Evolutionary conservation across 75 land plant genomes (phyloP).

Genomic region (Picea glauca): DNA sequence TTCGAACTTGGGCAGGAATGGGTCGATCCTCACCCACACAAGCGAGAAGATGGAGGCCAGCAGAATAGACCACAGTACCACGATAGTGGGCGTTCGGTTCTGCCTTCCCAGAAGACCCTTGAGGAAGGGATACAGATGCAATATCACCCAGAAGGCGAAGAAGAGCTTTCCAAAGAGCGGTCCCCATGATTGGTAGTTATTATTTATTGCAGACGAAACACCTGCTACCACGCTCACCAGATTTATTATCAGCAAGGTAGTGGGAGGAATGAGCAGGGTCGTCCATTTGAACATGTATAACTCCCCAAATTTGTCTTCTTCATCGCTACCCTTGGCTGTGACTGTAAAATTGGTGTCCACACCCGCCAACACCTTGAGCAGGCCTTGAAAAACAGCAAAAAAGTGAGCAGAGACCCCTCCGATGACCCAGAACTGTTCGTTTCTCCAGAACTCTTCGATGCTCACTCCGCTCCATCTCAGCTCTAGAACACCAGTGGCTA

Average conservation of each 20-base stretch:
- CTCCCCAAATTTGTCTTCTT: slow-evolving; percentile 72
- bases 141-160: slow-evolving; percentile 84
- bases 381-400: slow-evolving; percentile 74
- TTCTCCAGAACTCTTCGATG: slow-evolving; percentile 71
- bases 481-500: slow-evolving; percentile 64
- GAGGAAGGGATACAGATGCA: slow-evolving; percentile 87
- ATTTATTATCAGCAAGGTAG: slow-evolving; percentile 68
- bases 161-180: slow-evolving; percentile 84
- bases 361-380: slow-evolving; percentile 78
- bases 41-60: slow-evolving; percentile 89
- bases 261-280: slow-evolving; percentile 76
- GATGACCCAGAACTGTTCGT: slow-evolving; percentile 86
- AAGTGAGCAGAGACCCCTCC: slow-evolving; percentile 82
- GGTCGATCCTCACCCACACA: slow-evolving; percentile 81
- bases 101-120: slow-evolving; percentile 91
- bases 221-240: slow-evolving; percentile 84
- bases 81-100: slow-evolving; percentile 85
- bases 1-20: slow-evolving; percentile 39
- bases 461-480: slow-evolving; percentile 81
- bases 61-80: slow-evolving; percentile 76
- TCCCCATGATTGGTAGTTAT: slow-evolving; percentile 83
- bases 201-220: slow-evolving; percentile 74
- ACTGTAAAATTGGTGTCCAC: slow-evolving; percentile 91
- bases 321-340: slow-evolving; percentile 64
- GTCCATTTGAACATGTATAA: slow-evolving; percentile 86